These are phyloP conservation scores for Danielia reshetovae DNA, from an alignment of 805 yeast genomes.

Conservation along the genomic window DNA sequence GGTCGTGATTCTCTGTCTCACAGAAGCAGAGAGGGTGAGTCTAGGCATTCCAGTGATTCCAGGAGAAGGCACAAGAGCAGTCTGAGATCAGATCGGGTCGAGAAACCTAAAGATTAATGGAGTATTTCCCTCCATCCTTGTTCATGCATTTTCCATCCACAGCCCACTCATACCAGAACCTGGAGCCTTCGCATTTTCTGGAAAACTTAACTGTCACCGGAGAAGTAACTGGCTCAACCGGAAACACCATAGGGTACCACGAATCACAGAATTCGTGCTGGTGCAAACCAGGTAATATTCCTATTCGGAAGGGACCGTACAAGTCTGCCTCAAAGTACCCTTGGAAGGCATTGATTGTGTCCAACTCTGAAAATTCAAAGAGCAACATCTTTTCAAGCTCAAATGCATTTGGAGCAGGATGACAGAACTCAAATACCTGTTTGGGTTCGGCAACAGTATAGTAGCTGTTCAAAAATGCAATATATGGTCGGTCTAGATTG, in stretches of 20 bases:
- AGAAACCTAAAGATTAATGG: constrained; percentile 8
- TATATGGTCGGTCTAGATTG: constrained; percentile 17
- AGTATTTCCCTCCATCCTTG: constrained; percentile 13
- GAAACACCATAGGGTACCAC: constrained; percentile 39
- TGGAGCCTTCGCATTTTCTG: constrained; percentile 4
- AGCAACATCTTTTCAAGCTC: not conserved
- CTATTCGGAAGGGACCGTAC: constrained; percentile 54
- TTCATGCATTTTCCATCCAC: constrained; percentile 19
- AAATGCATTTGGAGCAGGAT: constrained; percentile 39
- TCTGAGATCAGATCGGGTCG: too few species aligned
- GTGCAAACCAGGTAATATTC: constrained; percentile 29
- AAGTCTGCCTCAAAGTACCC: constrained; percentile 74
- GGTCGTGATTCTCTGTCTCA: too few species aligned
- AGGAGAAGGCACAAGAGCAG: too few species aligned
- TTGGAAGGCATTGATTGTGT: constrained; percentile 65
- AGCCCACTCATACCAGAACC: constrained; percentile 26
- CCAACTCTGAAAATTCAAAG: constrained; percentile 30
- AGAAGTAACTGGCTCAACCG: constrained; percentile 12
- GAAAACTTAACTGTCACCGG: not conserved
- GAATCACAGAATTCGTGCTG: constrained; percentile 24
- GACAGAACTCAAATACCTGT: constrained; percentile 60
- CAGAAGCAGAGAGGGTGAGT: too few species aligned
- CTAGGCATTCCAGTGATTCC: too few species aligned
- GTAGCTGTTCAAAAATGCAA: constrained; percentile 17
- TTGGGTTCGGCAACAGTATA: constrained; percentile 33